Evolutionary conservation across 75 land plant species (phyloP), one percentile per base, ranked within the genome.

Genomic region (Chamaecyparis obtusa): DNA sequence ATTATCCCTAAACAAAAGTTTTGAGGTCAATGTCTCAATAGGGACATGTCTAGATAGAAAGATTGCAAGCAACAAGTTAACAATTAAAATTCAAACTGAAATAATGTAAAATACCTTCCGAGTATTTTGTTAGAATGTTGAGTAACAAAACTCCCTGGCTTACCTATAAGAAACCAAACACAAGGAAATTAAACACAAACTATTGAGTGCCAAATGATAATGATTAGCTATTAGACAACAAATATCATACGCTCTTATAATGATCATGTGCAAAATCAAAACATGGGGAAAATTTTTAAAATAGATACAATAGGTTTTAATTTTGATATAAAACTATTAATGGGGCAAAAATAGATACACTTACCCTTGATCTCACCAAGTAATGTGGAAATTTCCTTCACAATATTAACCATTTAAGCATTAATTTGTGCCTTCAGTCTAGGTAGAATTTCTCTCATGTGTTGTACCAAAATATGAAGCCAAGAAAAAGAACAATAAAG

Each of bases 391-490:
- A 94, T 91, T 90, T 98, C 99, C 90, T 96, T 98, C 27, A 93
- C 92, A 51, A 93, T 93, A 87, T 92, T 89, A 80, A 96, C 92
- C 89, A 98, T 91, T 57, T 93, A 90, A 83, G 94, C 79, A 88
- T 91, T 93, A 64, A 98, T 93, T 7, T 94, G 96, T 21, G 99
- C 89, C 88, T 98, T 96, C 79, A 97, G 72, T n/a, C 90, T 94
- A 69, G 99, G 99, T 88, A 97, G 92, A 81, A 97, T 91, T 19
- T 92, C 81, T 89, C 87, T 94, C 36, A 97, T 97, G 88, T 97
- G 99, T 85, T 93, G 95, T 72, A 98, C 98, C 81, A 98, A 69
- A 90, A 98, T 93, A 98, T 97, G 96, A 85, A 92, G 60, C 60
- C 83, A 86, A 43, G 32, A 11, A 56, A 19, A 19, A 55, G n/a